phyloP scores from a whole-genome alignment of 2,329 filamentous ascomycete species.

The Fusarium sp. region DNA sequence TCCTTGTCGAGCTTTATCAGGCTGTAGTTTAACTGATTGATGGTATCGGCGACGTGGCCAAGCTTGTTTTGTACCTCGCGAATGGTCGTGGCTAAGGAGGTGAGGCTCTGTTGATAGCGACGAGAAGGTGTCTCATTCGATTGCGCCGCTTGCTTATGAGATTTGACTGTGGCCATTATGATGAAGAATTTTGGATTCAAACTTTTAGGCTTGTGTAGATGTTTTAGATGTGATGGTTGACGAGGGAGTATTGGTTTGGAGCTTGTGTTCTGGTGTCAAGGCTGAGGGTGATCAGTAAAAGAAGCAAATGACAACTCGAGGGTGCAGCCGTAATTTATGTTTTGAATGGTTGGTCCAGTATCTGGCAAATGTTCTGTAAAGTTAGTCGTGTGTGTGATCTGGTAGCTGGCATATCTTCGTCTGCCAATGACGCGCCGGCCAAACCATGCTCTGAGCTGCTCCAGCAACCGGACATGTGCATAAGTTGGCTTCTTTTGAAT shows the following conservation, averaged over 20 bases:
- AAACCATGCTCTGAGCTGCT: neutral
- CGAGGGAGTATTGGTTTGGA: neutral
- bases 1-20: neutral
- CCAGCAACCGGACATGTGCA: neutral
- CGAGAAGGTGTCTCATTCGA: neutral
- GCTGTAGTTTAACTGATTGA: neutral
- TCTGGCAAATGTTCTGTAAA: too few relatives aligned
- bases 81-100: neutral
- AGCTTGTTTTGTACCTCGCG: neutral
- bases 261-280: neutral
- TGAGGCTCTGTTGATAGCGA: neutral
- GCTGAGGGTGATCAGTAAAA: too few relatives aligned
- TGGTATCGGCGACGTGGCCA: neutral
- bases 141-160: neutral
- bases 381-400: neutral
- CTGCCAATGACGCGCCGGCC: neutral
- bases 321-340: neutral
- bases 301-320: neutral
- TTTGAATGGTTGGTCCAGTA: too few relatives aligned
- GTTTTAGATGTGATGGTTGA: neutral
- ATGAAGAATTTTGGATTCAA: rapidly evolving
- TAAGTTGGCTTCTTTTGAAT: neutral
- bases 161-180: neutral
- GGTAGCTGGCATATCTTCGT: neutral
- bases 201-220: neutral